Base-by-base conservation (phyloP, 129 eudicot genomes). In the Helichrysum umbraculigerum region DNA sequence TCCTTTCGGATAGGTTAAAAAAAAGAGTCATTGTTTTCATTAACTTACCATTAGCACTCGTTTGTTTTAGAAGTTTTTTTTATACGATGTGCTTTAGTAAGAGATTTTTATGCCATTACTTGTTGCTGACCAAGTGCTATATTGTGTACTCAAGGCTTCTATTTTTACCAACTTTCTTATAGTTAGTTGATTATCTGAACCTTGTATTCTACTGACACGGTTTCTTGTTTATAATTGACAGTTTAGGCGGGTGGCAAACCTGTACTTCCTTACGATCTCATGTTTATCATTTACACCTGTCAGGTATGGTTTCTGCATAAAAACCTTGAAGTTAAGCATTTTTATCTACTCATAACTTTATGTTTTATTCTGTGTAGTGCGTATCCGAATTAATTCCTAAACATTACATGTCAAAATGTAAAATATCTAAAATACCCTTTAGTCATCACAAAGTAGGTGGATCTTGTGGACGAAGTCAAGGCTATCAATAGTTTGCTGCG, bases 171-270 rank as follows among this genome's bases (percentile, higher is more conserved):
- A 8, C 33, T 47, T 71, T 19, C 2, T 50, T 50, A 54, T 54
- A 79, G 52, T 73, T 52, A 64, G 54, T 21, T 35, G 39, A 29
- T 64, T 51, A 52, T 71, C 16, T 28, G 68, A 73, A 66, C 62
- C 52, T 64, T 79, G 83, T 73, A 41, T 73, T 58, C 22, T 73
- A 80, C 70, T 73, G 63, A 80, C 51, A 29, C 57, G 6, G 71
- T 28, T 39, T 83, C 63, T 76, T 76, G 66, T 84, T 76, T 81
- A 50, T 80, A 58, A 74, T 74, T 85, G 89, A 79, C 99, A 94
- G 99, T 91, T 94, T 85, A 94, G 97, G 87, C 88, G 99, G 83
- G 97, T 94, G 85, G 99, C 99, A 74, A 94, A 94, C 76, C 85
- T 88, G 71, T 94, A 94, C 87, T 94, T 94, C 78, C 97, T 94